Conservation (phyloP, 2,329 filamentous ascomycete genomes). For the Lachnellula arida region DNA sequence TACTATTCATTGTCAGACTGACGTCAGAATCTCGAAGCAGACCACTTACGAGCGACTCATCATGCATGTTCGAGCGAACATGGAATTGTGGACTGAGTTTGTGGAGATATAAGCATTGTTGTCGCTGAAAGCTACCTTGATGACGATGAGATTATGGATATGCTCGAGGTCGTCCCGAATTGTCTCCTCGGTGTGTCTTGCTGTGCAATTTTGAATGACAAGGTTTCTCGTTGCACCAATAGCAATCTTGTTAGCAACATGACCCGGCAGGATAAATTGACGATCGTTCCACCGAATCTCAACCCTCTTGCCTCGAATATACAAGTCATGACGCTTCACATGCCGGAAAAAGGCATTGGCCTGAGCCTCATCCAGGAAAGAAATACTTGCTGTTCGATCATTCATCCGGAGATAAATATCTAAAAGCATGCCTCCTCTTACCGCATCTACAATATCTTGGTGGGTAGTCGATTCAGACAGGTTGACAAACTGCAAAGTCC, state of each 20-base stretch:
- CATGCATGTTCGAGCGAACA: slow-evolving; percentile 76
- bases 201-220: slow-evolving; percentile 56
- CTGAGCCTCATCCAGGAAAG: slow-evolving; percentile 61
- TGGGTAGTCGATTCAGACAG: slow-evolving; percentile 59
- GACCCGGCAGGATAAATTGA: slow-evolving; percentile 60
- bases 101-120: slow-evolving; percentile 64
- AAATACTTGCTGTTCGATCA: slow-evolving; percentile 60
- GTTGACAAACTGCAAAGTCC: slow-evolving; percentile 60
- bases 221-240: slow-evolving; percentile 70
- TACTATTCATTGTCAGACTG: slow-evolving; percentile 36
- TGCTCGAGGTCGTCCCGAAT: slow-evolving; percentile 75
- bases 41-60: slow-evolving; percentile 43
- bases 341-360: slow-evolving; percentile 63
- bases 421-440: slow-evolving; percentile 67
- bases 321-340: slow-evolving; percentile 60
- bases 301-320: slow-evolving; percentile 62
- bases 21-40: slow-evolving; percentile 13
- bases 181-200: slow-evolving; percentile 54
- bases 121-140: slow-evolving; percentile 56
- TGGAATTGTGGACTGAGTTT: slow-evolving; percentile 71
- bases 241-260: slow-evolving; percentile 60
- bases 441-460: slow-evolving; percentile 56
- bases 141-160: slow-evolving; percentile 72
- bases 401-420: slow-evolving; percentile 59
- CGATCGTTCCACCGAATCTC: slow-evolving; percentile 65